Evolutionary conservation across 2,329 filamentous ascomycete genomes (phyloP).

Genomic region (Periconia sp.): DNA sequence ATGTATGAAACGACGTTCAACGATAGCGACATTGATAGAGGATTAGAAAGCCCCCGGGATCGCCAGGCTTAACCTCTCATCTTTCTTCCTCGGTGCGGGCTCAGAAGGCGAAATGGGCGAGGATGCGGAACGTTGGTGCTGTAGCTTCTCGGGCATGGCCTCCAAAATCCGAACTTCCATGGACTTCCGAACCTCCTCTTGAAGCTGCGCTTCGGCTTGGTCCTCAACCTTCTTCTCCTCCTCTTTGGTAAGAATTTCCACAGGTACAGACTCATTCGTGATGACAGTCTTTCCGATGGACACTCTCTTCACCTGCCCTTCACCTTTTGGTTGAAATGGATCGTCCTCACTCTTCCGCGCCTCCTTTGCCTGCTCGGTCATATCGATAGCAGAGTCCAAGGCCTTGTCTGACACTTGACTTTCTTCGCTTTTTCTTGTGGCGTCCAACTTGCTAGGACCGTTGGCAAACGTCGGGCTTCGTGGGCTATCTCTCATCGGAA

Average conservation of each 20-base stretch:
- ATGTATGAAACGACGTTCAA: no score
- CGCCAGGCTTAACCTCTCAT: constrained; percentile 40
- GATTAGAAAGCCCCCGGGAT: constrained; percentile 42
- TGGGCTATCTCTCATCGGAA: constrained; percentile 41
- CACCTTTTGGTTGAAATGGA: constrained; percentile 35
- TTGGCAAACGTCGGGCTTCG: constrained; percentile 38
- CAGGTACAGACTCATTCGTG: constrained; percentile 16
- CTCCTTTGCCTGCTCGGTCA: constrained; percentile 21
- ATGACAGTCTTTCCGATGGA: constrained; percentile 47
- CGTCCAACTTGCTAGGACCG: constrained; percentile 18
- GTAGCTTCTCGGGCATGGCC: constrained; percentile 10
- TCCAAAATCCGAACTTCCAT: constrained; percentile 23
- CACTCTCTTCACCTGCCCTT: constrained; percentile 38
- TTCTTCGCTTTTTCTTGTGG: constrained; percentile 35
- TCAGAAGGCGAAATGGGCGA: constrained; percentile 22
- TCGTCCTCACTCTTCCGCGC: constrained; percentile 38
- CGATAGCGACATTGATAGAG: neutral
- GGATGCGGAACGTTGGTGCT: constrained; percentile 33
- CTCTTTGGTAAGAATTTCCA: constrained; percentile 23
- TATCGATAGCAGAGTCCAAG: constrained; percentile 29
- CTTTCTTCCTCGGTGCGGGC: constrained; percentile 32
- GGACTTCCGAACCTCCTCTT: constrained; percentile 35
- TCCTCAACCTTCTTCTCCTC: constrained; percentile 43
- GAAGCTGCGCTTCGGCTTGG: constrained; percentile 44
- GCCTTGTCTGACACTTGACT: constrained; percentile 27